Percentiles rank a stretch among this genome's conserved stretches.
These are phyloP conservation scores for Diutina catenulata DNA, from an alignment of 1,139 yeast genomes.

Conservation along the genomic window DNA sequence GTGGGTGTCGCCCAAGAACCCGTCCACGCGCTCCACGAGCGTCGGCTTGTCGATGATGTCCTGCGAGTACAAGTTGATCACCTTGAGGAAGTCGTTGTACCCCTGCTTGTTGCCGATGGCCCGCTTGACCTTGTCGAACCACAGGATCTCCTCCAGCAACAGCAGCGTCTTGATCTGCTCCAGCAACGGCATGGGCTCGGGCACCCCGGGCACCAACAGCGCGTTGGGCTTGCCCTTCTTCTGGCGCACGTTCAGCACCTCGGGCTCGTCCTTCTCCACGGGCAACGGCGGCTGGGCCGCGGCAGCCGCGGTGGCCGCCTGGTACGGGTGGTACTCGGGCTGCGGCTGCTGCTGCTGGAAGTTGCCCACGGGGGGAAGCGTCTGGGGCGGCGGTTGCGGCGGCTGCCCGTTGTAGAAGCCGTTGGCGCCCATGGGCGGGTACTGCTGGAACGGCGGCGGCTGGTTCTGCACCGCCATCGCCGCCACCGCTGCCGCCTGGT, in stretches of 20 bases:
- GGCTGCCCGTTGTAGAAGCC: conserved; percentile 17
- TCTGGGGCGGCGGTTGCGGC: no score
- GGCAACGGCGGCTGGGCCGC: conserved; percentile 7
- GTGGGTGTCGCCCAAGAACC: conserved; percentile 67
- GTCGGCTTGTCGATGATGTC: conserved; percentile 79
- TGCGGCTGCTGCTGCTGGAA: conserved; percentile 65
- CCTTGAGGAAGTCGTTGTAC: conserved; percentile 82
- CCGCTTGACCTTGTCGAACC: conserved; percentile 87
- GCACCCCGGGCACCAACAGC: conserved; percentile 71
- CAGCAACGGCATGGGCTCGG: conserved; percentile 73
- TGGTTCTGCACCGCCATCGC: conserved; percentile 5
- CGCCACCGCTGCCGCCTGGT: conserved; percentile 8
- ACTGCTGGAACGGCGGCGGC: conserved; percentile 6
- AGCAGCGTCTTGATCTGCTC: conserved; percentile 41
- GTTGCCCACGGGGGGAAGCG: conserved; percentile 87
- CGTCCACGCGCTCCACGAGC: conserved; percentile 73
- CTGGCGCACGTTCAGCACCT: conserved; percentile 9
- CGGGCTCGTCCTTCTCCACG: background rate
- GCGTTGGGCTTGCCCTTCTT: conserved; percentile 27
- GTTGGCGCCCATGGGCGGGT: background rate
- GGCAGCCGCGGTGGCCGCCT: background rate
- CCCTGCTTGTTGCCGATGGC: conserved; percentile 82
- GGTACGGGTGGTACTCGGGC: background rate
- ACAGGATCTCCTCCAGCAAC: conserved; percentile 71
- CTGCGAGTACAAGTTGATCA: conserved; percentile 77